Base-by-base conservation (phyloP, 305 asterid genomes). In the Fraxinus angustifolia region DNA sequence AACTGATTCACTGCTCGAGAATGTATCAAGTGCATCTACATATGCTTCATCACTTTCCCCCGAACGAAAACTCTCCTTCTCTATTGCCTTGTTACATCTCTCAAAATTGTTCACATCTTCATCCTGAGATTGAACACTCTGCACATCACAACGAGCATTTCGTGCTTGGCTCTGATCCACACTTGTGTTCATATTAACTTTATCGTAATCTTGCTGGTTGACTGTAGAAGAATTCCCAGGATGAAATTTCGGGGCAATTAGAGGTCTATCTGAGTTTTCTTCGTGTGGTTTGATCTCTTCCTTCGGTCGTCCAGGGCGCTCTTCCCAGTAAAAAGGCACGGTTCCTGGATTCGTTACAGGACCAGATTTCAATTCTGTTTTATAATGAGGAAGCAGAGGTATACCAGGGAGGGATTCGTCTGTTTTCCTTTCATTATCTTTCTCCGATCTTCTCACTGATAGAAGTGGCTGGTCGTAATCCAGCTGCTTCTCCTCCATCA, bases 321-420 rank as follows among this genome's bases (percentile, higher is more conserved):
- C 91, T 35, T 95, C 98, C 99, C 99, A 93, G 28, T 58, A 26
- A 84, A 95, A 95, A 10, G 99, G 99, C 35, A 93, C 92, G 0
- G 87, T 82, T 19, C 99, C 98, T 0, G 97, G 91, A 62, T 89
- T 86, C 1, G 90, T 87, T 53, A 95, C 78, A 0, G 99, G 97
- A 6, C 98, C 99, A 5, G 97, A 92, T 71, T 90, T 92, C 21
- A 91, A 83, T 31, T 93, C 92, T 4, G 96, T 79, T 87, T 74
- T 89, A 84, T 84, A 83, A 56, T 67, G 50, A 77, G 96, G 95
- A 82, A 86, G 88, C 38, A 73, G 87, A 84, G 91, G 88, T 17
- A 79, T 34, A 75, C 80, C 78, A 8, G 83, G 82, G 17, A 76
- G 65, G 17, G 82, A 42, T 10, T 80, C 77, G 35, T 73, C 67